A percentile compares a stretch with the other conserved stretches of the same genome.
These are phyloP conservation scores for Ilyonectria robusta DNA, from an alignment of 2,329 filamentous ascomycete genomes.

Conservation along the genomic window DNA sequence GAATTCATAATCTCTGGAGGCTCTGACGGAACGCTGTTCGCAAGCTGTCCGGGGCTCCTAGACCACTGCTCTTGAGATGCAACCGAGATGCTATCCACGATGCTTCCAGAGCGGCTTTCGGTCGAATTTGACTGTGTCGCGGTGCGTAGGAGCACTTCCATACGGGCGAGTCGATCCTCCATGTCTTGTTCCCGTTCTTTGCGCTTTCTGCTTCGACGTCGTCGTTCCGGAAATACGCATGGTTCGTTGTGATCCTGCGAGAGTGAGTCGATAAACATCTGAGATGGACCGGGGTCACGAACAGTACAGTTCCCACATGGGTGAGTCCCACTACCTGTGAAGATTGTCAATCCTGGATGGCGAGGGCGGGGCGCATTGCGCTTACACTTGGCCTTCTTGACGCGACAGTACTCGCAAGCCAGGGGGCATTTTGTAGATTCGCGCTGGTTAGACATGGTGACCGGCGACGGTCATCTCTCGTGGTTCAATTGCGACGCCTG, in stretches of 20 bases:
- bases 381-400: slow-evolving; percentile 18
- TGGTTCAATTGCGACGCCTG: neutral
- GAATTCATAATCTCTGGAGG: neutral
- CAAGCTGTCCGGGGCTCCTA: neutral
- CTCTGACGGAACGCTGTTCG: neutral
- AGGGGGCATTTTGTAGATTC: slow-evolving; percentile 16
- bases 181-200: slow-evolving; percentile 19
- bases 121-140: slow-evolving; percentile 1
- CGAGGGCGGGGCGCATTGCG: neutral
- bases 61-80: neutral
- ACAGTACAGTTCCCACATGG: slow-evolving; percentile 18
- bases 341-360: neutral
- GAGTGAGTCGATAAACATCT: neutral
- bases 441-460: slow-evolving; percentile 3
- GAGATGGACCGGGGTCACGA: neutral
- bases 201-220: slow-evolving; percentile 14
- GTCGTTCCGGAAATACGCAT: slow-evolving; percentile 17
- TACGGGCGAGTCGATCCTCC: slow-evolving; percentile 15
- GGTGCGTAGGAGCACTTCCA: slow-evolving; percentile 10
- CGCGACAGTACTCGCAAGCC: slow-evolving; percentile 17
- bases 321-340: slow-evolving; percentile 13
- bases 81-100: slow-evolving; percentile 4
- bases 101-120: neutral
- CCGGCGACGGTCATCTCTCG: neutral
- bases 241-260: slow-evolving; percentile 15